Evolutionary conservation across 2,329 filamentous ascomycete genomes (phyloP).

Genomic region (Colletotrichum brevisporum): DNA sequence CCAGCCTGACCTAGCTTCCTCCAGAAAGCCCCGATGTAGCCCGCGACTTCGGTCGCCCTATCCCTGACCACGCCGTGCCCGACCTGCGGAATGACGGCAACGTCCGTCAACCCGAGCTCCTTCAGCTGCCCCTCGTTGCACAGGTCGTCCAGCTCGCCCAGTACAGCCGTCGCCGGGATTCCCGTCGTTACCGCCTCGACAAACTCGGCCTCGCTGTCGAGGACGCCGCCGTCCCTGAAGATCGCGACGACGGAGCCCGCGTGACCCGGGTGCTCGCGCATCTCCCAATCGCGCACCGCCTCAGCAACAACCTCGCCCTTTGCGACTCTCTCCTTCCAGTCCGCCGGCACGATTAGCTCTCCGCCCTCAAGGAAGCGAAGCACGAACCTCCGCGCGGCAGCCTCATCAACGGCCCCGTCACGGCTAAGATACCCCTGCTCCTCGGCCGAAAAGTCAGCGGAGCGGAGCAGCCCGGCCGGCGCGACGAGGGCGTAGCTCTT

Average conservation of each 20-base stretch:
- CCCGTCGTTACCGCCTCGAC: conserved; percentile 35
- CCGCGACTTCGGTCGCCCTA: conserved; percentile 42
- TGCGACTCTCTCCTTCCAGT: conserved; percentile 59
- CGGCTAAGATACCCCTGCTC: conserved; percentile 43
- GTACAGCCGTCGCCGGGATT: conserved; percentile 38
- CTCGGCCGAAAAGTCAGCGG: conserved; percentile 45
- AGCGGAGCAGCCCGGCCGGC: conserved; percentile 59
- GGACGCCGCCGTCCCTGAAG: conserved; percentile 60
- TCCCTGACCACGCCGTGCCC: conserved; percentile 47
- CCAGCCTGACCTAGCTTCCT: not conserved
- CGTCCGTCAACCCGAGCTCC: conserved; percentile 41
- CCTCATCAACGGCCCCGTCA: conserved; percentile 48
- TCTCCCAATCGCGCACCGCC: conserved; percentile 64
- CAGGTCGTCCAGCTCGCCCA: conserved; percentile 47
- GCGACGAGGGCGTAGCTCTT: conserved; percentile 58
- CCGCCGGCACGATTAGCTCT: conserved; percentile 54
- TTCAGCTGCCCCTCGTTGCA: conserved; percentile 40
- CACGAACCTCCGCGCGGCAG: conserved; percentile 51
- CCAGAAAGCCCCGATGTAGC: conserved; percentile 43
- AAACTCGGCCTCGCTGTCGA: conserved; percentile 50
- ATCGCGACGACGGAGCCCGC: conserved; percentile 60
- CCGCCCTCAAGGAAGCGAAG: conserved; percentile 60
- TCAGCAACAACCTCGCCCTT: conserved; percentile 61
- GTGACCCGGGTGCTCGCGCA: conserved; percentile 61
- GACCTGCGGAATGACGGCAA: conserved; percentile 43